Percentiles rank a stretch among this genome's conserved stretches.
These are phyloP conservation scores for Suillus hirtellus DNA, from an alignment of 768 basidiomycete genomes.

Conservation along the genomic window DNA sequence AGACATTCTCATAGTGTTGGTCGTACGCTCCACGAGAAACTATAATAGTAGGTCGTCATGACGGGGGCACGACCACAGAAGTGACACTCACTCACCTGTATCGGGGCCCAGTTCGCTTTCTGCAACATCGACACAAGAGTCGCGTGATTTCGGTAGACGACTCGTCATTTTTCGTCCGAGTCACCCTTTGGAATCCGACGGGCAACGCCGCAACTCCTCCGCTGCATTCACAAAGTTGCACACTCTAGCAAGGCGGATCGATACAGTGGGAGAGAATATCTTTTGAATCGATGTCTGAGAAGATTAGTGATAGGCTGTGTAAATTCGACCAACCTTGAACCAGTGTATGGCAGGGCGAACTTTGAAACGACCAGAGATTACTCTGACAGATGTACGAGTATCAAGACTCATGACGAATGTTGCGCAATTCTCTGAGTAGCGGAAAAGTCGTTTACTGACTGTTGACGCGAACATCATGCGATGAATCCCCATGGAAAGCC, in stretches of 20 bases:
- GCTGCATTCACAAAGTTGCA: constrained; percentile 95
- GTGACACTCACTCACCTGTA: constrained; percentile 65
- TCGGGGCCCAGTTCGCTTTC: constrained; percentile 95
- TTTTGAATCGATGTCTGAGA: constrained; percentile 73
- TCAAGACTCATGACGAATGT: constrained; percentile 46
- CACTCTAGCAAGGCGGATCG: constrained; percentile 72
- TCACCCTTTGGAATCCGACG: constrained; percentile 41
- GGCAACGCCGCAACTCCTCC: constrained; percentile 73
- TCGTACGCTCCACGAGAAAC: constrained; percentile 98
- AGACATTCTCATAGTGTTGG: constrained; percentile 95
- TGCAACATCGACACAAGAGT: constrained; percentile 94
- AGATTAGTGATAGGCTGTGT: constrained; percentile 65
- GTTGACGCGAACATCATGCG: background rate
- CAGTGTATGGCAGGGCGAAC: constrained; percentile 21
- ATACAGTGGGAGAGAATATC: constrained; percentile 83
- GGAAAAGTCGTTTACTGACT: background rate
- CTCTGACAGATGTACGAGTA: constrained; percentile 78
- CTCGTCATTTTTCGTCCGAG: constrained; percentile 67
- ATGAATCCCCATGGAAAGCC: too few species aligned
- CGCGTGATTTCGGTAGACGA: constrained; percentile 94
- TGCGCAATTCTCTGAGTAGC: background rate
- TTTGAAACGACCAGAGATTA: constrained; percentile 16
- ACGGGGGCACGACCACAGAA: background rate
- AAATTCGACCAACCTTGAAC: constrained; percentile 64
- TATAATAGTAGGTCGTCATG: constrained; percentile 6